Base-by-base conservation (phyloP, 768 basidiomycete genomes). In the Psilocybe azurescens region DNA sequence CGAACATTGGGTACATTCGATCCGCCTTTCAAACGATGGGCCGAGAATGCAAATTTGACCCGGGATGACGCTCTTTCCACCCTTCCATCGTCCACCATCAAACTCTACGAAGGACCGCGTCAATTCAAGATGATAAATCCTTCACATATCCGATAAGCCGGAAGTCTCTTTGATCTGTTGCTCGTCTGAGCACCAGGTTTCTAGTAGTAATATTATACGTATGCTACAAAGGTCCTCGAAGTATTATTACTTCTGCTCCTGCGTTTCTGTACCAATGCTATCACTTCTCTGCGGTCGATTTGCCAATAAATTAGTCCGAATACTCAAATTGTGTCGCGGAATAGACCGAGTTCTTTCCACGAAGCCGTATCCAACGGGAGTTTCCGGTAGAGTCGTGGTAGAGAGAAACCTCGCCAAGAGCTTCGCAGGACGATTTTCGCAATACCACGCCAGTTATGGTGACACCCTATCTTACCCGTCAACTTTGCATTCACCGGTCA, bases 381-480 rank as follows among this genome's bases (percentile, higher is more conserved):
- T 66, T 51, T 67, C 63, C 24, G 65, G 62, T n/a, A 64, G 55
- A 16, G 46, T 53, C 7, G 59, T 39, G 24, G 63, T 60, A 13
- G 67, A 57, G 18, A 28, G 67, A 49, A 38, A 53, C 58, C 16
- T 63, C 58, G 57, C 54, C 62, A 59, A 63, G 54, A n/a, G 61
- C 47, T 63, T 67, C 67, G 51, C 55, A 61, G 32, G 63, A 55
- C 3, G 58, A 53, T 28, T 59, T 61, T 39, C 65, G 65, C 56
- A 70, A 50, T 14, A 66, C 61, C 56, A 68, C 63, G 18, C 63
- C 60, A 6, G 61, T 61, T 53, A 64, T 53, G 5, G 67, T 66
- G 48, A 66, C 56, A 32, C 65, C 61, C 65, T 68, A 46, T 47
- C 16, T 30, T 51, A 38, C 56, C 2, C 9, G 28, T 53, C 14